phyloP scores from a whole-genome alignment of 2,329 filamentous ascomycete species.

The Trichoderma breve region DNA sequence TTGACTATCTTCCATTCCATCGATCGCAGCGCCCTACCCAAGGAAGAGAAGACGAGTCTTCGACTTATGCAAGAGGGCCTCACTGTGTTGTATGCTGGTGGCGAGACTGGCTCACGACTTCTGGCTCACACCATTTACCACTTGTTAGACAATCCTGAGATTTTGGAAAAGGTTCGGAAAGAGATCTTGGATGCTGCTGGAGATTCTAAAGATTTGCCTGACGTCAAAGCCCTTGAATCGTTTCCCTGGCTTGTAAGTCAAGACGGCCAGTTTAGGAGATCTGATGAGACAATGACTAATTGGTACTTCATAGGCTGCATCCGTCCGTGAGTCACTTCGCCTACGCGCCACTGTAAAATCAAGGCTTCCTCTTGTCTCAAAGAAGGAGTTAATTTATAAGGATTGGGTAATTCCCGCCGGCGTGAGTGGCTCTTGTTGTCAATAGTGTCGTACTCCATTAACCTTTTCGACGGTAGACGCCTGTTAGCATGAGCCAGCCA shows the following conservation, averaged over 20 bases:
- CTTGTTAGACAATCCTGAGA: background rate
- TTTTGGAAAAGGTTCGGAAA: background rate
- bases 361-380: background rate
- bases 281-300: background rate
- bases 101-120: background rate
- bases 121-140: background rate
- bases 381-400: background rate
- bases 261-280: background rate
- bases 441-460: background rate
- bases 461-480: background rate
- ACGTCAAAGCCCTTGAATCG: background rate
- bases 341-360: background rate
- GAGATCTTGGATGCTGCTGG: background rate
- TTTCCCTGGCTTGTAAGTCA: background rate
- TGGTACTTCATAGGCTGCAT: background rate
- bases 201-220: background rate
- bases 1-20: background rate
- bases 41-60: background rate
- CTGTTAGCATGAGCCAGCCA: constrained; percentile 6
- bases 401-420: constrained; percentile 4
- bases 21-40: background rate
- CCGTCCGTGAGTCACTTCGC: background rate
- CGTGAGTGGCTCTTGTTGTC: background rate
- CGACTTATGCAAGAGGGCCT: background rate
- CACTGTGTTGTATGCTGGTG: background rate